A percentile compares a stretch with the other conserved stretches of the same genome.
Conservation (phyloP, 306 rosid genomes). For the Prosopis cineraria region DNA sequence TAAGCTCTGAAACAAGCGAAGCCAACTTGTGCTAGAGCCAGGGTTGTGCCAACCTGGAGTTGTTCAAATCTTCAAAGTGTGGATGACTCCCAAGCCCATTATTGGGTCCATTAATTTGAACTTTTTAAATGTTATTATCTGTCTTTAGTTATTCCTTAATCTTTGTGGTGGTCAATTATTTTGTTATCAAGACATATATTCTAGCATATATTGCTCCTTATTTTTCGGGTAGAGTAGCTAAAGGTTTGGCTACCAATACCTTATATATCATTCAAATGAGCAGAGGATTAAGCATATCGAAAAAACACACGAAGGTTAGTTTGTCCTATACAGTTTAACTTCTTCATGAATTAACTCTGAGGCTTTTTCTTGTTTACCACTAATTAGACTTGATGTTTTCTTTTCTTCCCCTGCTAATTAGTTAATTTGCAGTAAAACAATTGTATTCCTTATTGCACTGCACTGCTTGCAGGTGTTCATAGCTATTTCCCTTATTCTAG, state of each 20-base stretch:
- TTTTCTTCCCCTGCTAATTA: neutral
- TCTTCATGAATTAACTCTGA: neutral
- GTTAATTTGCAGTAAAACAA: neutral
- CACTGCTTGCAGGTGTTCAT: constrained; percentile 56
- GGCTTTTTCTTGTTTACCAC: too few relatives aligned
- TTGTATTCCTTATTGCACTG: neutral
- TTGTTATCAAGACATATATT: neutral
- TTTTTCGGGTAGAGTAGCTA: neutral
- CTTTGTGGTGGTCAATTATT: neutral
- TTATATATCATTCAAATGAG: neutral
- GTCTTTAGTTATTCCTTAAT: neutral
- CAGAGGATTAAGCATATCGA: neutral
- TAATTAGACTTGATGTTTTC: neutral
- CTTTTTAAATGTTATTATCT: neutral
- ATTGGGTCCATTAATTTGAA: too few relatives aligned
- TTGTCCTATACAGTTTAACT: neutral
- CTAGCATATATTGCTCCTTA: neutral
- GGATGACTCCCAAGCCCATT: neutral
- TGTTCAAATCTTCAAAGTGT: neutral
- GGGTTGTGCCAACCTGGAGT: neutral
- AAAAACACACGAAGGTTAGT: neutral
- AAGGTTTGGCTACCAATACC: neutral
- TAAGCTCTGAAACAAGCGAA: too few relatives aligned
- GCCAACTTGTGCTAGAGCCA: too few relatives aligned
- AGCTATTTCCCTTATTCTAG: constrained; percentile 75